Percentiles rank a stretch among this genome's conserved stretches.
Conservation (phyloP, 371 early-diverging fungal species). For the Rhizopus microsporus region DNA sequence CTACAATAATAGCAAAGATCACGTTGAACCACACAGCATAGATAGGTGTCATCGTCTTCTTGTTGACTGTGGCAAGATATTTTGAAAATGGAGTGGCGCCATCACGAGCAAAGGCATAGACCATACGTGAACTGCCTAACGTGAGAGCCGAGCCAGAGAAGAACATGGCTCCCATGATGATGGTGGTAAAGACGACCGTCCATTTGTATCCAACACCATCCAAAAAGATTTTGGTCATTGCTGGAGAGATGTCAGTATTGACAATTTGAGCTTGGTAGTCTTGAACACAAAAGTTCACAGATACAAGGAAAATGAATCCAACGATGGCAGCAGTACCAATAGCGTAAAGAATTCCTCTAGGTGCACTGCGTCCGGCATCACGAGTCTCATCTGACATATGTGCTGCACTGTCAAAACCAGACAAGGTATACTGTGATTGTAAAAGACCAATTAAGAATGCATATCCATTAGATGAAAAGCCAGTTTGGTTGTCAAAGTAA, state of each 20-base stretch:
- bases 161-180: conserved; percentile 59
- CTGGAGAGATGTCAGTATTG: conserved; percentile 40
- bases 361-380: conserved; percentile 64
- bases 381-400: conserved; percentile 80
- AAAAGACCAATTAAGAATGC: conserved; percentile 50
- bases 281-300: conserved; percentile 45
- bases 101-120: conserved; percentile 77
- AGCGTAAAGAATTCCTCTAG: conserved; percentile 63
- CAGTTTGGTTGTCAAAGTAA: conserved; percentile 46
- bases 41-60: conserved; percentile 32
- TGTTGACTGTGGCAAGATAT: conserved; percentile 45
- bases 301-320: conserved; percentile 43
- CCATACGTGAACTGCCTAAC: conserved; percentile 65
- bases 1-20: conserved; percentile 33
- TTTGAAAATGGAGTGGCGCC: conserved; percentile 63
- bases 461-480: conserved; percentile 43
- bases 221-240: conserved; percentile 56
- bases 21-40: conserved; percentile 38
- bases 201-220: conserved; percentile 62
- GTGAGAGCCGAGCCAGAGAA: conserved; percentile 55
- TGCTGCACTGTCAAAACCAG: conserved; percentile 76
- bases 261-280: conserved; percentile 47
- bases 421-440: conserved; percentile 56
- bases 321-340: conserved; percentile 47
- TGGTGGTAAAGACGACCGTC: conserved; percentile 51